Conservation (phyloP, 495 filamentous ascomycete species). For the Xanthoparmelia taractica region DNA sequence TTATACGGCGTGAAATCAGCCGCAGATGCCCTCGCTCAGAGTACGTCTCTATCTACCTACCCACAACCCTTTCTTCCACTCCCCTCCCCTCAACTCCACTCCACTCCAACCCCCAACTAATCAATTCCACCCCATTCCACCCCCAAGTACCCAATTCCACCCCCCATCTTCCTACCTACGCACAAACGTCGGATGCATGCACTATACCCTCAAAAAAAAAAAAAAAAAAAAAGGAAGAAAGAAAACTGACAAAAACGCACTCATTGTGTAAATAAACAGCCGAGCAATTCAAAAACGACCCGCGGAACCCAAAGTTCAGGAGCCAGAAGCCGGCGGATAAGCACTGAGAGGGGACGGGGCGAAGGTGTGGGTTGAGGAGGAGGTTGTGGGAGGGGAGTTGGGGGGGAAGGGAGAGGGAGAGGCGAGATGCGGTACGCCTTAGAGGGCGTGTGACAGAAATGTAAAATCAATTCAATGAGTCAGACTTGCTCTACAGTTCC, state of each 20-base stretch:
- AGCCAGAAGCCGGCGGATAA: slow-evolving; percentile 34
- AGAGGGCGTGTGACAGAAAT: not conserved
- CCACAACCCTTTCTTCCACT: not conserved
- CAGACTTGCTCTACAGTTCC: not conserved
- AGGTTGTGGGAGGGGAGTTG: not conserved
- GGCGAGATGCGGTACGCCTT: too few species aligned
- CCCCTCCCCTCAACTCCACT: too few species aligned
- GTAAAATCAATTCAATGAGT: not conserved
- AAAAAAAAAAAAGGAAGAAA: too few species aligned
- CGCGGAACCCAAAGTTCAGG: slow-evolving; percentile 73
- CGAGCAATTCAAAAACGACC: slow-evolving; percentile 93
- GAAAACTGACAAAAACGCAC: not conserved
- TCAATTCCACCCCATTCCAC: too few species aligned
- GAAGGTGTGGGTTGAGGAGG: not conserved
- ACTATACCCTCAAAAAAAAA: too few species aligned
- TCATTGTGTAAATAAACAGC: slow-evolving; percentile 48
- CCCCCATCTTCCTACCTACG: too few species aligned
- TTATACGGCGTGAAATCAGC: slow-evolving; percentile 81
- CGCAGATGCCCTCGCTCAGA: slow-evolving; percentile 57
- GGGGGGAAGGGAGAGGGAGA: not conserved
- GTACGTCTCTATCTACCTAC: slow-evolving; percentile 38
- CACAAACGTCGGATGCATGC: too few species aligned
- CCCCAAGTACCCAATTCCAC: too few species aligned
- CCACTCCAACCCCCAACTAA: too few species aligned
- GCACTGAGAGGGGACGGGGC: not conserved